Evolutionary conservation across 371 early-diverging fungal species (phyloP), one percentile per base, ranked within the genome.

Genomic region (Rhizopus arrhizus): DNA sequence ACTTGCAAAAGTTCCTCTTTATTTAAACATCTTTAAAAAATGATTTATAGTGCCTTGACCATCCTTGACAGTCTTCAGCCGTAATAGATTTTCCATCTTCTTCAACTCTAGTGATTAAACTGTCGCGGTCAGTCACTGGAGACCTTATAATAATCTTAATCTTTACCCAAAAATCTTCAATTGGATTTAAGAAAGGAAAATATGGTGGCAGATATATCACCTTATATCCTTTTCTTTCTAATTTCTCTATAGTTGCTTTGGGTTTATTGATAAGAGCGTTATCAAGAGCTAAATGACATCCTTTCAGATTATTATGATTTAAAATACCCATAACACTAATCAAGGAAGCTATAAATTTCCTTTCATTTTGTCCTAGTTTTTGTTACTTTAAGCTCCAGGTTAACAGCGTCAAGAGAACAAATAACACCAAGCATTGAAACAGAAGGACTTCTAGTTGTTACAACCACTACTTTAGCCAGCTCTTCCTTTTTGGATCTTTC

Each of bases 141-240:
- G 38, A 31, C 40, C 16, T 51, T 5, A 43, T 59, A 22, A 41
- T 31, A 5, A 12, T 51, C 40, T 46, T 60, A 35, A 53, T 53
- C 28, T 61, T 61, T 9, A 49, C 22, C 61, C 61, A 61, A 16
- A 33, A 61, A 40, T 61, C 61, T 53, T 61, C 61, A 16, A 61
- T 55, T 10, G 61, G 61, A 40, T 55, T 61, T 32, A 61, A 28
- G 36, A 54, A 40, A 11, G 55, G 49, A 10, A 55, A 61, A 38
- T 61, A 48, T 5, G 55, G 55, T 5, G 55, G 61, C 32, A 58
- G 11, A 42, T 40, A 51, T 42, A 58, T 22, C 15, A 51, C 32
- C n/a, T 58, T 42, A 32, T 58, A 50, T 22, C 51, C 42, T 28
- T 40, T 12, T 16, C 32, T 22, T 22, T 22, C 22, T 22, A 22